Evolutionary conservation across 495 filamentous ascomycete genomes (phyloP).

Genomic region (Terfezia boudieri): DNA sequence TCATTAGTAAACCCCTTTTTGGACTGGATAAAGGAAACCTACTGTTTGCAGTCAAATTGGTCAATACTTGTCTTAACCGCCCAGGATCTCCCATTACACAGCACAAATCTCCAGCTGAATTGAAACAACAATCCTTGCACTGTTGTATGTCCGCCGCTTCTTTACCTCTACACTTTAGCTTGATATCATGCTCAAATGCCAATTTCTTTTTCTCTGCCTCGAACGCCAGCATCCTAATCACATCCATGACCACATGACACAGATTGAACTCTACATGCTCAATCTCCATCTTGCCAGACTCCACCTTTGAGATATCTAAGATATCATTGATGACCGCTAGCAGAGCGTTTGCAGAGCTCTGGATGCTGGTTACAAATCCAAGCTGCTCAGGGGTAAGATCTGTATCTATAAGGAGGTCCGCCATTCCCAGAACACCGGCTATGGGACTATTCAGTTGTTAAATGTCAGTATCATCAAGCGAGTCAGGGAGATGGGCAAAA

Average conservation of each 20-base stretch:
- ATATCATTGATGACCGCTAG: constrained; percentile 80
- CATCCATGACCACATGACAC: constrained; percentile 44
- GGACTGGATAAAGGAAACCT: neutral
- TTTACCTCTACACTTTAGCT: constrained; percentile 5
- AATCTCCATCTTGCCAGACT: constrained; percentile 50
- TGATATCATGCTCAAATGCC: constrained; percentile 18
- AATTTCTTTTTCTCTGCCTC: constrained; percentile 29
- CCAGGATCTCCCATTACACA: constrained; percentile 52
- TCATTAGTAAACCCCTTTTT: neutral
- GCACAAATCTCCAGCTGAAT: neutral
- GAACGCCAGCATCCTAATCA: constrained; percentile 38
- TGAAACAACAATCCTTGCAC: too few relatives aligned
- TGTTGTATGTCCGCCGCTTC: constrained; percentile 1
- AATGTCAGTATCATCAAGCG: neutral
- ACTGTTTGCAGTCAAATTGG: constrained; percentile 59
- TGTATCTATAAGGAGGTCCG: constrained; percentile 47
- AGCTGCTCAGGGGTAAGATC: constrained; percentile 41
- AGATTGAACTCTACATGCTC: constrained; percentile 63
- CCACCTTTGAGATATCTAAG: constrained; percentile 70
- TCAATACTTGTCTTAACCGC: constrained; percentile 59
- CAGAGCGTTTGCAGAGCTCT: constrained; percentile 59
- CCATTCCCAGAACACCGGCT: constrained; percentile 53
- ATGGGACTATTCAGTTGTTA: constrained; percentile 26
- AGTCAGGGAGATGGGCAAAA: neutral
- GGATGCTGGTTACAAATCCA: constrained; percentile 56